Evolutionary conservation across 352 stramenopile species (phyloP), one percentile per base, ranked within the genome.

Genomic region (Phytophthora tubulina): DNA sequence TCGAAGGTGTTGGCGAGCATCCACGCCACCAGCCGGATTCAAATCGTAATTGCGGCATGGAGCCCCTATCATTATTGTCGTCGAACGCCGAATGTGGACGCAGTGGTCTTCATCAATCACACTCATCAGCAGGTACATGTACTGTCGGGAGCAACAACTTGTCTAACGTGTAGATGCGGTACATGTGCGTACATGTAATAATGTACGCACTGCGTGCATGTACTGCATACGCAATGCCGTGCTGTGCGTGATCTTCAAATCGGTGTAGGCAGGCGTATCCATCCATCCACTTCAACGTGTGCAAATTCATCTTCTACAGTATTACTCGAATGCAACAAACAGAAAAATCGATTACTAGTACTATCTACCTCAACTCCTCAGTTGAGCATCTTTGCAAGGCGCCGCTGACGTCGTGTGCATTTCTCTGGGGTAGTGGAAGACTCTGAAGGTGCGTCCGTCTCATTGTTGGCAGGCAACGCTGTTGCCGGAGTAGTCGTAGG

Each of bases 331-430:
- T 27, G 5, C n/a, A 27, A 46, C 4, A 46, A 46, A 27, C 41
- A 27, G 14, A 46, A 46, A 46, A 14, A 35, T 48, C n/a, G 10
- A 38, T 38, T 50, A 38, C 35, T 45, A 35, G 52, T 35, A 32
- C 31, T 53, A 30, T 46, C 13, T 54, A n/a, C 9, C 7, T 52
- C 46, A 30, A 46, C 31, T 50, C 30, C 39, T 66, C 31, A 61
- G 38, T 45, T 5, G 11, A 38, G 2, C 7, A 11, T 36, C 32
- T 45, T 54, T 6, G 1, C 5, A 49, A 65, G 41, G 3, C 30
- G 55, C 13, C 68, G 62, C 36, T 72, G 68, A 8, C 55, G 68
- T 9, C 63, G 63, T 45, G 41, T 72, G 55, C 68, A 76, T 46
- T 76, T 76, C 10, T 63, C 56, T 8, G 55, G 35, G 7, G 4